These are phyloP conservation scores for Rhododendron molle DNA, from an alignment of 148 eudicot species.

Conservation along the genomic window DNA sequence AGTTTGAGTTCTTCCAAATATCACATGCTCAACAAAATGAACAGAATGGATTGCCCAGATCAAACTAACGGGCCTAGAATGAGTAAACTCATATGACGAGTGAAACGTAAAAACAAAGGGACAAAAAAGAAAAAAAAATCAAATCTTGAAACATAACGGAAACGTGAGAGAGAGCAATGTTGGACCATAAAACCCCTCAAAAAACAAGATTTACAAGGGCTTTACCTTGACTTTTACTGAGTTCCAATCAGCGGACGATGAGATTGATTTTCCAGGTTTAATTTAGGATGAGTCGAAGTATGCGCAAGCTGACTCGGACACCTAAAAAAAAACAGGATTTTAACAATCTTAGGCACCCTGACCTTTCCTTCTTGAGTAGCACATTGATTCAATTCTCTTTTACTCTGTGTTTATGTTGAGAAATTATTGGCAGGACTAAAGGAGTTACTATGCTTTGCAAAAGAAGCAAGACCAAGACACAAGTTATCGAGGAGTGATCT, in stretches of 20 bases:
- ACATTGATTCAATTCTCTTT: not conserved
- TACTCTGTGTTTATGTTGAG: not conserved
- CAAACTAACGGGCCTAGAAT: not conserved
- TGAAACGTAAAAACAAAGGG: not conserved
- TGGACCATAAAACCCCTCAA: not conserved
- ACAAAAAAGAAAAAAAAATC: not conserved
- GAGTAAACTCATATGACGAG: not conserved
- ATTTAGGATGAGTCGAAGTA: not conserved
- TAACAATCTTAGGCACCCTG: not conserved
- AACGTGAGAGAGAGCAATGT: not conserved
- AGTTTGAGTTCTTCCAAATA: too few species aligned
- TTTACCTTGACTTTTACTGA: not conserved
- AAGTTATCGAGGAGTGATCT: not conserved
- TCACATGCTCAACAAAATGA: too few species aligned
- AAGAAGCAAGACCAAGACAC: not conserved
- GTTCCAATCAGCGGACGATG: not conserved
- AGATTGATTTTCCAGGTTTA: not conserved
- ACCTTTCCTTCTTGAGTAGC: not conserved
- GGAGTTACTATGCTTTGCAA: not conserved
- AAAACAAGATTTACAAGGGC: not conserved
- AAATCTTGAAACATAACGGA: not conserved
- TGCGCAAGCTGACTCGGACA: not conserved
- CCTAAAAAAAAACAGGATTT: too few species aligned
- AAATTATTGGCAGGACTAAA: not conserved
- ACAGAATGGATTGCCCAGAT: not conserved